Percentiles rank a stretch among this genome's conserved stretches.
Evolutionary conservation across 768 basidiomycete species (phyloP).

Genomic region (Tephrocybe sp.): DNA sequence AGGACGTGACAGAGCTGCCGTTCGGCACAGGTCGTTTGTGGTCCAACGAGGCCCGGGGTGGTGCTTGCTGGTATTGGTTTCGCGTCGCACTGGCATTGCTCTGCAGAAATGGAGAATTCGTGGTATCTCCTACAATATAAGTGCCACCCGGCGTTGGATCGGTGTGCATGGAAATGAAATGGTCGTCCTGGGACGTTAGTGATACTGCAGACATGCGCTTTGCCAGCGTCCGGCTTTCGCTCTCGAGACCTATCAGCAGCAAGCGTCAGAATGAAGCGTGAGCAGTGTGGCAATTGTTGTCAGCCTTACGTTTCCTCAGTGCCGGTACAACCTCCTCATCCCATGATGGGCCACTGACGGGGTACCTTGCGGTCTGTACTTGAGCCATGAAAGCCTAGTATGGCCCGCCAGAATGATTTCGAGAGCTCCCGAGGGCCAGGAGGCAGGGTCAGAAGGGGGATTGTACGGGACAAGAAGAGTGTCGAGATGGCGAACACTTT

Average conservation of each 20-base stretch:
- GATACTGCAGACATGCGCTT: constrained; percentile 77
- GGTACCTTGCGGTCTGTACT: constrained; percentile 39
- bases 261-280: constrained; percentile 12
- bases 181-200: constrained; percentile 52
- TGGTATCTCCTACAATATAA: constrained; percentile 6
- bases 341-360: constrained; percentile 54
- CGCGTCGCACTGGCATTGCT: constrained; percentile 19
- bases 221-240: constrained; percentile 74
- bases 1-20: constrained; percentile 21
- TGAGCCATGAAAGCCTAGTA: constrained; percentile 36
- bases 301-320: constrained; percentile 67
- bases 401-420: constrained; percentile 6
- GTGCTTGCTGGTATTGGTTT: constrained; percentile 12
- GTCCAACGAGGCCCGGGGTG: constrained; percentile 15
- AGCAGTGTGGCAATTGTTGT: constrained; percentile 1
- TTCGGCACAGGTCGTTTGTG: constrained; percentile 24
- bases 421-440: constrained; percentile 5
- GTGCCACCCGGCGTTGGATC: constrained; percentile 8
- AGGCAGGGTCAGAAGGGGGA: constrained; percentile 3
- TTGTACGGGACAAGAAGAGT: constrained; percentile 7
- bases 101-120: constrained; percentile 20
- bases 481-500: constrained; percentile 14
- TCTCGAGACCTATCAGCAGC: constrained; percentile 60
- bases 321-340: constrained; percentile 82
- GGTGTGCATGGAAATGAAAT: constrained; percentile 16